Percentiles rank a stretch among this genome's conserved stretches.
phyloP scores from a whole-genome alignment of 352 stramenopile species.

The Hyaloperonospora arabidopsidis region DNA sequence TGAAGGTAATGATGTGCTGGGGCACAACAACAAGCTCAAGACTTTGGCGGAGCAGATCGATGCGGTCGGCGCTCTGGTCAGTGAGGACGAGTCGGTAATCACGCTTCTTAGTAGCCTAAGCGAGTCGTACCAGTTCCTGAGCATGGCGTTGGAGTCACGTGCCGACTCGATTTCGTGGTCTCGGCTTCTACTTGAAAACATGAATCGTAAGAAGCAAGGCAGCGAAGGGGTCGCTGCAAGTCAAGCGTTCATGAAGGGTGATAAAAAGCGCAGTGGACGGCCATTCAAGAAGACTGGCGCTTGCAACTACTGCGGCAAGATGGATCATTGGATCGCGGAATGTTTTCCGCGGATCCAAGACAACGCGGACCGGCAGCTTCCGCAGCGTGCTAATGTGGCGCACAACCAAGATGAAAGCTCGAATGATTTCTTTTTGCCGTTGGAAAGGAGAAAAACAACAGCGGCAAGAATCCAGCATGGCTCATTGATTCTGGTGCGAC shows the following conservation, averaged over 20 bases:
- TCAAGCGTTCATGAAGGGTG: not conserved
- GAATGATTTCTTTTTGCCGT: not conserved
- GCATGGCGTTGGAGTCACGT: slow-evolving; percentile 18
- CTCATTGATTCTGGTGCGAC: slow-evolving; percentile 3
- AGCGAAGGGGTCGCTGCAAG: not conserved
- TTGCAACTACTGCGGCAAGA: not conserved
- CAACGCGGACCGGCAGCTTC: not conserved
- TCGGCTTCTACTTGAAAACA: slow-evolving; percentile 3
- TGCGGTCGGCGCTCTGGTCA: slow-evolving; percentile 10
- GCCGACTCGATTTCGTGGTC: slow-evolving; percentile 9
- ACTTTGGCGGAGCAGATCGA: slow-evolving; percentile 14
- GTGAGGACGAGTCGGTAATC: slow-evolving; percentile 13
- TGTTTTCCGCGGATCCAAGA: not conserved
- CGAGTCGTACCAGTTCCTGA: slow-evolving; percentile 22
- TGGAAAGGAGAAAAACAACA: too few species aligned
- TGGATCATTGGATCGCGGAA: not conserved
- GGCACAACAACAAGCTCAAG: slow-evolving; percentile 16
- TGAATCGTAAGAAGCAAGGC: slow-evolving; percentile 1
- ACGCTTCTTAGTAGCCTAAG: slow-evolving; percentile 11
- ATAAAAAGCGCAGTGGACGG: not conserved
- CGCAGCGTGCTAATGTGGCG: not conserved
- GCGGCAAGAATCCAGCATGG: not conserved
- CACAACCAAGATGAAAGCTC: not conserved
- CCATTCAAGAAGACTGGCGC: not conserved
- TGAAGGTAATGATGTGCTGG: slow-evolving; percentile 17